phyloP scores from a whole-genome alignment of 2,329 filamentous ascomycete species.

The Trichoderma oligosporum region DNA sequence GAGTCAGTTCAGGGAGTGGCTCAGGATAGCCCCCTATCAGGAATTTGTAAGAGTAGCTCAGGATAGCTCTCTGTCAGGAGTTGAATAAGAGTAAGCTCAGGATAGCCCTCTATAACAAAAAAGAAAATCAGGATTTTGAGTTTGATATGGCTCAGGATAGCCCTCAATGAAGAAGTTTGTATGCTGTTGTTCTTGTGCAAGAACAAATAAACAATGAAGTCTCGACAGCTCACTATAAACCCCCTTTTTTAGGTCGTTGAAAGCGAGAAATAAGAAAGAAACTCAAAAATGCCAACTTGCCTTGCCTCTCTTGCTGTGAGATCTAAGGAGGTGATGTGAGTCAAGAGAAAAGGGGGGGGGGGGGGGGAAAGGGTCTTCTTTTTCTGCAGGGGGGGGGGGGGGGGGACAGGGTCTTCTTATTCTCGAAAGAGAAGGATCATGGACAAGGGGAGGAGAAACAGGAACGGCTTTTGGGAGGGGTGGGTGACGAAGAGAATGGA shows the following conservation, averaged over 20 bases:
- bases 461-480: neutral
- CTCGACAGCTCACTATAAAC: neutral
- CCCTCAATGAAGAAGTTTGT: slow-evolving; percentile 17
- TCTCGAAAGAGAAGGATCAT: neutral
- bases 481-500: neutral
- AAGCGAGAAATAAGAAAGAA: neutral
- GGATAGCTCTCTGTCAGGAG: slow-evolving; percentile 24
- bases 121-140: slow-evolving; percentile 17
- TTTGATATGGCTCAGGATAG: slow-evolving; percentile 23
- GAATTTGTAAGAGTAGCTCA: slow-evolving; percentile 23
- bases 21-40: slow-evolving; percentile 25
- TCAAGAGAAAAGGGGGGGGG: neutral
- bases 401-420: slow-evolving; percentile 10
- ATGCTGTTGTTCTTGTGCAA: neutral
- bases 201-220: neutral
- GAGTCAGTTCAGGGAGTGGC: slow-evolving; percentile 22
- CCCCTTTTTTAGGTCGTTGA: neutral
- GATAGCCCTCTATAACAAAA: slow-evolving; percentile 21
- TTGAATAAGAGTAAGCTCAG: slow-evolving; percentile 20
- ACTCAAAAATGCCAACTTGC: neutral
- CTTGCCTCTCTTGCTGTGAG: neutral
- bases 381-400: neutral
- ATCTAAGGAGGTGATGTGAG: neutral
- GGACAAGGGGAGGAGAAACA: neutral
- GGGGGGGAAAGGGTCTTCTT: slow-evolving; percentile 4